Evolutionary conservation across 2,329 filamentous ascomycete species (phyloP), one percentile per base, ranked within the genome.

Genomic region (Curvularia lunata): DNA sequence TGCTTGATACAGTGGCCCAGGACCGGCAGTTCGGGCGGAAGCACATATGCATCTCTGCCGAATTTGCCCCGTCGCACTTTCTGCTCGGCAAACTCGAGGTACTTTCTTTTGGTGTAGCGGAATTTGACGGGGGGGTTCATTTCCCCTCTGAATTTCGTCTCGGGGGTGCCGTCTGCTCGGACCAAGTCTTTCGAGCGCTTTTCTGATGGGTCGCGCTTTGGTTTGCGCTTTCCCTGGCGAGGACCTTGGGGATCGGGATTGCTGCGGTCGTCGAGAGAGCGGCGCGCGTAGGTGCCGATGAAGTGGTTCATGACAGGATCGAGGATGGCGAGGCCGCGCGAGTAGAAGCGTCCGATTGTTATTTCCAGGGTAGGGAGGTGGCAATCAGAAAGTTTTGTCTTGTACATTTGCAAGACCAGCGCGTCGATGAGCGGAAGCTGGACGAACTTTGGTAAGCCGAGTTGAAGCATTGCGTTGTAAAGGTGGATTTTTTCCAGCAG

Each of bases 401-500:
- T n/a, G 50, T 63, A 59, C 61, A 68, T 64, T 21, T 68, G 50
- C 9, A 58, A 37, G 30, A 59, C 43, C 3, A 70, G 56, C 12
- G 45, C 41, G 21, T 67, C 55, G 7, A 62, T 59, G 7, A 70
- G 55, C 1, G 55, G 52, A 8, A 46, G 48, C 25, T 65, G 58
- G 12, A 65, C 25, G 10, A 42, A 58, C 5, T 46, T 56, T 0
- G 61, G 54, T 1, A 68, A 43, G 5, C 57, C 64, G 1, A 70
- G 52, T 19, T 70, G 67, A 2, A 67, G 54, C 59, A 63, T 65
- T 9, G 56, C 57, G 42, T 66, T 67, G 51, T 70, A 70, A 1
- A 68, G 54, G 25, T 70, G 61, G 1, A 68, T 68, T 30, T 63
- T 68, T 0, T 58, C 56, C 2, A 56, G 32, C 8, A 67, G 58